These are phyloP conservation scores for Dioscorea alata DNA, from an alignment of 106 monocot species.

Conservation along the genomic window DNA sequence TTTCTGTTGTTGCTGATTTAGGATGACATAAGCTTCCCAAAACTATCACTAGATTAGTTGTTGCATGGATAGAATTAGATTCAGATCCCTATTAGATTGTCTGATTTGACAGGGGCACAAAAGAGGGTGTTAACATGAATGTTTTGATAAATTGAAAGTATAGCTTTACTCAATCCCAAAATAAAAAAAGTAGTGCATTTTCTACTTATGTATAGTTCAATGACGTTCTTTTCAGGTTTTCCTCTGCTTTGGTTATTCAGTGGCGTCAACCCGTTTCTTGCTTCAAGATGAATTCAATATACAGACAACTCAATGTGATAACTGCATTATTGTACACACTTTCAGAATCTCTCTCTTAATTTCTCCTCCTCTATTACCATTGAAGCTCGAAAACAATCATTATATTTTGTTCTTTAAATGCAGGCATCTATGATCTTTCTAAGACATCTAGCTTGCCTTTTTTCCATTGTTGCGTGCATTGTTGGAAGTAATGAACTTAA, in stretches of 20 bases:
- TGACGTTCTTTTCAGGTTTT: slow-evolving; percentile 50
- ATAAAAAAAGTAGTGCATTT: too few species aligned
- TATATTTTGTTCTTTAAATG: not conserved
- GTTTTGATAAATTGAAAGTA: too few species aligned
- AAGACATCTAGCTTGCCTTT: slow-evolving; percentile 84
- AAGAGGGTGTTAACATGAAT: too few species aligned
- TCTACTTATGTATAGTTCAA: too few species aligned
- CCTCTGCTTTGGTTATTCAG: slow-evolving; percentile 86
- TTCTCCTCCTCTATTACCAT: not conserved
- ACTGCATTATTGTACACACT: slow-evolving; percentile 92
- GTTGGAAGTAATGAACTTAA: slow-evolving; percentile 66
- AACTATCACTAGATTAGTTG: too few species aligned
- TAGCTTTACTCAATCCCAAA: too few species aligned
- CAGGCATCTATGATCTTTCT: slow-evolving; percentile 85
- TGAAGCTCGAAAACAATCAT: not conserved
- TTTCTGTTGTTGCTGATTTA: too few species aligned
- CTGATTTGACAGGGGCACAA: too few species aligned
- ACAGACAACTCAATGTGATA: slow-evolving; percentile 94
- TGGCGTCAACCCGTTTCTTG: slow-evolving; percentile 94
- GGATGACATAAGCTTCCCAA: too few species aligned
- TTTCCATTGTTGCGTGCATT: slow-evolving; percentile 64
- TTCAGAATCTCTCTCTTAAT: slow-evolving; percentile 1
- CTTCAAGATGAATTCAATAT: slow-evolving; percentile 99
- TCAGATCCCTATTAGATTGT: too few species aligned
- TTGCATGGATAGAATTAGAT: too few species aligned